Base-by-base conservation (phyloP, 768 basidiomycete genomes). In the Rhodosporidiobolus odoratus region DNA sequence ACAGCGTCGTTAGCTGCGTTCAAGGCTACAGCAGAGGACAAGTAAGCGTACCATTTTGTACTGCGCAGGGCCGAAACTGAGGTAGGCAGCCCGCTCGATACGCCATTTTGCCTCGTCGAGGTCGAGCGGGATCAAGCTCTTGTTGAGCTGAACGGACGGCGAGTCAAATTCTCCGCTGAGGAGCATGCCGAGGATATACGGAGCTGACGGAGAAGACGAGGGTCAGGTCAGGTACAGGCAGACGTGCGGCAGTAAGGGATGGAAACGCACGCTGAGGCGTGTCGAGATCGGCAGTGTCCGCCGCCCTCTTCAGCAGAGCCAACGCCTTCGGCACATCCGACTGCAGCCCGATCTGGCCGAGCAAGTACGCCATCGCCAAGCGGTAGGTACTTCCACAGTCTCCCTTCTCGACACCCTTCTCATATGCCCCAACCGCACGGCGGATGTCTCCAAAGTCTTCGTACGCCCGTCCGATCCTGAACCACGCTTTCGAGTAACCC, bases 311-410 rank as follows among this genome's bases (percentile, higher is more conserved):
- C 25, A 97, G 85, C 52, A 92, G 83, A 0, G 88, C 85, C 3
- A 95, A 78, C 0, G 89, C 94, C 3, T 79, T 77, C 17, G 83
- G 78, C 0, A 84, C 83, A 59, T 85, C 83, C 6, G 83, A 75
- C 3, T 83, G 80, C 17, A 91, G 82, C 16, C 84, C 84, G 27
- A 97, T 87, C 78, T 98, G 95, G 40, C 91, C 92, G 75, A 93
- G 84, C 15, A 97, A 82, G 77, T 92, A 84, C 0, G 92, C 94
- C 88, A 95, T 94, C 1, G 92, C 94, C 82, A 98, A 84, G 0
- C 94, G 88, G 78, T 95, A 94, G 66, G 87, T 82, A 79, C 89
- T 92, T 58, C 87, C 87, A 73, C 88, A 89, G 53, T 92, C 90
- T 41, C 85, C 85, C 34, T 84, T 81, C 75, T 86, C 86, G 56